Base-by-base conservation (phyloP, 2,329 filamentous ascomycete species). In the Paecilomyces formosus region DNA sequence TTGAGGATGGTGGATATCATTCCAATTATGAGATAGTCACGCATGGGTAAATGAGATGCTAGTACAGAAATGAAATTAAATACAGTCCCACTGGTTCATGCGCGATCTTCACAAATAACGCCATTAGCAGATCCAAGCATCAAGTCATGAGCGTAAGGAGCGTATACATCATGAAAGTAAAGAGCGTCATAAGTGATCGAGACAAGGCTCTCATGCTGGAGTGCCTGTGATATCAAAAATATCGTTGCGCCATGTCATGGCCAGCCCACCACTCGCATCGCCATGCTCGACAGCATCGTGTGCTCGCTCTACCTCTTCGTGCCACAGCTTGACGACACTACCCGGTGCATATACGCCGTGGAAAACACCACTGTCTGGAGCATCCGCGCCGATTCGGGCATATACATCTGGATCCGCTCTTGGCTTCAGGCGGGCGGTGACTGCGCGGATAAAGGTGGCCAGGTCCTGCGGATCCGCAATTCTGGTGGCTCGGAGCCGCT, bases 261-360 rank as follows among this genome's bases (percentile, higher is more conserved):
- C 58, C 0, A 88, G 64, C 18, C 67, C 88, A 22, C 82, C 85
- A 55, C 78, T 77, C 58, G 85, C 82, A 68, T 85, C 86, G 2
- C 66, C 66, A 62, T 91, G 87, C 63, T 91, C 85, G 28, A 95
- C 83, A 35, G 85, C 81, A 71, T 94, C 88, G 11, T 79, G 80
- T 0, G 89, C 90, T 62, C 80, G 78, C 33, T 79, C 76, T 0
- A 85, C 90, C 74, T 95, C 88, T 63, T 90, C 87, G 64, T 93
- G 84, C 90, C 91, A 96, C n/a, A 96, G 74, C 75, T 89, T 92
- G 55, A 94, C 89, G 26, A 97, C 78, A 72, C 92, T 96, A 0
- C 91, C 92, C 0, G 93, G 93, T 0, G 93, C 88, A 75, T 96
- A 97, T 1, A 91, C 83, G 3, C 88, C 90, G 65, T 86, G 85